Conservation (phyloP, 139 green algal species). For the Zygnema circumcarinatum region DNA sequence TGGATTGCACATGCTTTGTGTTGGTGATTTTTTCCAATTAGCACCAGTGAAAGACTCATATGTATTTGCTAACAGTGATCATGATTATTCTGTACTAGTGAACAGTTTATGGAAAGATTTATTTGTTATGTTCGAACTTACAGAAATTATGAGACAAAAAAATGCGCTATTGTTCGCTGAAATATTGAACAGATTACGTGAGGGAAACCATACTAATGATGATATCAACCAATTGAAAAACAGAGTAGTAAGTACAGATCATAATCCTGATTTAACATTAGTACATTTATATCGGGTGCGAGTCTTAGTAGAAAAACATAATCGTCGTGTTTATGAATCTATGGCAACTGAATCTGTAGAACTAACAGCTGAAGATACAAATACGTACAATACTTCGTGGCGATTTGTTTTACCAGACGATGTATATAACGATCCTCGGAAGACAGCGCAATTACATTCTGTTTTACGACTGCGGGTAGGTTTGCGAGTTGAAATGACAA, state of each 20-base stretch:
- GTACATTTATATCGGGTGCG: not conserved
- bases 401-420: not conserved
- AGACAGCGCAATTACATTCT: no score
- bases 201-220: not conserved
- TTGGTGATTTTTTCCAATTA: not conserved
- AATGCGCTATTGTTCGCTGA: not conserved
- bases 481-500: not conserved
- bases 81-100: not conserved
- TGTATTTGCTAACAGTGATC: not conserved
- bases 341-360: not conserved
- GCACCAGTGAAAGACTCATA: not conserved
- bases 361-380: not conserved
- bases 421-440: not conserved
- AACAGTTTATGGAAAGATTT: not conserved
- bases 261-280: not conserved
- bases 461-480: not conserved
- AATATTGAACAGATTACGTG: slow-evolving; percentile 5
- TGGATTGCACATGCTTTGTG: not conserved
- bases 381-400: not conserved
- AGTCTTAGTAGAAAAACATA: not conserved
- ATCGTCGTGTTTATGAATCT: not conserved
- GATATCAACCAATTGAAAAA: not conserved
- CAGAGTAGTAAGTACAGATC: not conserved
- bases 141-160: not conserved
- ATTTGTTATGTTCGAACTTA: not conserved